Evolutionary conservation across 305 asterid species (phyloP).

Genomic region (Fraxinus dipetala): DNA sequence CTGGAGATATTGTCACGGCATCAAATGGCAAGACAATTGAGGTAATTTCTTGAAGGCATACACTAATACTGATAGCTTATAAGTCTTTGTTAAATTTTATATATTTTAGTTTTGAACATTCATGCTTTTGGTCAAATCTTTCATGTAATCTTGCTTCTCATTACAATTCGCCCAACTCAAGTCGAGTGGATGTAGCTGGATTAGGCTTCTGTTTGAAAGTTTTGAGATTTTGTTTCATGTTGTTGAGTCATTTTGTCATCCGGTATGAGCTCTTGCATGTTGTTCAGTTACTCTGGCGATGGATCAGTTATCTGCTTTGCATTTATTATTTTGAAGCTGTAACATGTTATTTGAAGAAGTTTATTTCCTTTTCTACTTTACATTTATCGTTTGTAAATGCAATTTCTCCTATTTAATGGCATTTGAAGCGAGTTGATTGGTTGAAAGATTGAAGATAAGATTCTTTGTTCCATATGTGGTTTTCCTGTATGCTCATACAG

Average conservation of each 20-base stretch:
- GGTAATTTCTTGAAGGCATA: conserved; percentile 27
- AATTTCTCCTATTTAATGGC: background rate
- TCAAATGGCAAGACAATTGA: conserved; percentile 64
- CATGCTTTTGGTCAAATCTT: background rate
- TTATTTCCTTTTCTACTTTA: background rate
- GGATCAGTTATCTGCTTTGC: background rate
- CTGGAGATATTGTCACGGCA: conserved; percentile 56
- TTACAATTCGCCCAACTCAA: background rate
- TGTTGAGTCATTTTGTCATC: background rate
- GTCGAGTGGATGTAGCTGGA: background rate
- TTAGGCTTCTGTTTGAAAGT: background rate
- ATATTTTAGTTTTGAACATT: background rate
- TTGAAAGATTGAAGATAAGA: background rate
- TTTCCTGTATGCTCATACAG: background rate
- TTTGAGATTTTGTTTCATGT: background rate
- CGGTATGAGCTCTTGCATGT: background rate
- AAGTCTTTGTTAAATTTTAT: background rate
- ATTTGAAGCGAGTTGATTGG: background rate
- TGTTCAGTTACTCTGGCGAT: background rate
- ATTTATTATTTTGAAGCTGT: background rate
- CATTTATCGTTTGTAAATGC: background rate
- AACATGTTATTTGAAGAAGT: background rate
- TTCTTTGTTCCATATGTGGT: background rate
- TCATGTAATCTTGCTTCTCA: background rate
- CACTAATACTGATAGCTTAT: background rate